Base-by-base conservation (phyloP, 768 basidiomycete genomes). In the Pisolithus microcarpus region DNA sequence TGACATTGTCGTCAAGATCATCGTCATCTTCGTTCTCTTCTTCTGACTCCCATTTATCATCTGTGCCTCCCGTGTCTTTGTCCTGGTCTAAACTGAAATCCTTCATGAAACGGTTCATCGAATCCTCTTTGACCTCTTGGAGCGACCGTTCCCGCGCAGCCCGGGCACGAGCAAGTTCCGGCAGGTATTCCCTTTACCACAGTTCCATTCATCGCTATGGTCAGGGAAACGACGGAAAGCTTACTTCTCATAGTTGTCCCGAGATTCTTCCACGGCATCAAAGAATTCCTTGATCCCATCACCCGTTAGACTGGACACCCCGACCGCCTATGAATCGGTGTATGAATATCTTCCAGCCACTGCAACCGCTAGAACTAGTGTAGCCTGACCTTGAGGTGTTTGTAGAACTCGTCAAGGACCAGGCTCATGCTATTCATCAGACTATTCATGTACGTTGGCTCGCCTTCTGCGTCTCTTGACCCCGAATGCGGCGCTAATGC, bases 351-450 rank as follows among this genome's bases (percentile, higher is more conserved):
- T 26, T 37, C 21, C 38, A 38, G 38, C 19, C 39, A 34, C 8
- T 19, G 19, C 13, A 21, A 28, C 2, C 46, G 55, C 21, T 23
- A 46, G 38, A 34, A 11, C 46, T 26, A 34, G 11, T 34, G 34
- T 13, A 13, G 13, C 4, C 78, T 38, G 46, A 91, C 94, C 75
- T 90, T 91, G 48, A 99, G 73, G 57, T 96, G 87, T 68, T 93
- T 91, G 71, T 99, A 99, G 60, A 99, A 99, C 63, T 98, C 96
- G 61, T 99, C 96, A 48, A 99, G 70, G 7, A 99, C 95, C 48
- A 99, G 69, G 65, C 94, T 93, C 96, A 99, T 98, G 64, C 90
- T 92, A 57, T 95, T 92, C 95, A 98, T 99, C 56, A 99, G 72
- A 64, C 91, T 94, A 65, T 91, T 94, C 93, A 97, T 96, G 67